Evolutionary conservation across 805 yeast genomes (phyloP).

Genomic region (Gaillardinia entomophila): DNA sequence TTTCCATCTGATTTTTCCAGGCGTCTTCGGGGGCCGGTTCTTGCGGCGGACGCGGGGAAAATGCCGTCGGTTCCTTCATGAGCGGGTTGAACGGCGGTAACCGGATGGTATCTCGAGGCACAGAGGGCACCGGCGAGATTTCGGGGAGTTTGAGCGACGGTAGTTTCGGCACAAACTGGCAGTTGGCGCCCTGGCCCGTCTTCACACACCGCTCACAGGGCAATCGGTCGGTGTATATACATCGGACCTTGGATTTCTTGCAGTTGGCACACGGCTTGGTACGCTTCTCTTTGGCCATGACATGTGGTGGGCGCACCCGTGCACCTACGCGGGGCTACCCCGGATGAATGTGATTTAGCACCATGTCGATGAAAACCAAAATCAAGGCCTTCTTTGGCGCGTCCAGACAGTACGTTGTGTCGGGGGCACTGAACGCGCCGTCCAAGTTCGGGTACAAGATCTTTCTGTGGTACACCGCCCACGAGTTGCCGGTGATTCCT

Average conservation of each 20-base stretch:
- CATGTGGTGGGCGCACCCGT: background rate
- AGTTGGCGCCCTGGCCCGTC: conserved; percentile 38
- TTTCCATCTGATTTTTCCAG: conserved; percentile 33
- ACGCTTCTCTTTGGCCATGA: conserved; percentile 31
- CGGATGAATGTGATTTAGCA: conserved; percentile 3
- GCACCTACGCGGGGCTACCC: conserved; percentile 4
- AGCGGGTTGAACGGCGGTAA: conserved; percentile 12
- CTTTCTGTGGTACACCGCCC: conserved; percentile 58
- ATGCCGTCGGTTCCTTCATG: too few species aligned
- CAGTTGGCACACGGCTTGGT: conserved; percentile 62
- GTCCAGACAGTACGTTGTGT: conserved; percentile 51
- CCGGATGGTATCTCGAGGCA: conserved; percentile 3
- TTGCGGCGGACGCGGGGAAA: too few species aligned
- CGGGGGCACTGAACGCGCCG: conserved; percentile 66
- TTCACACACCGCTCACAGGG: conserved; percentile 57
- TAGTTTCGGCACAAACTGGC: conserved; percentile 52
- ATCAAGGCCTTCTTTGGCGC: conserved; percentile 47
- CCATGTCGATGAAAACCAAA: conserved; percentile 32
- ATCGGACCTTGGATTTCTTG: conserved; percentile 56
- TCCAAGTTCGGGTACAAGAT: conserved; percentile 68
- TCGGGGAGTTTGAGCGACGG: conserved; percentile 34
- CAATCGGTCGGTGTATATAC: conserved; percentile 41
- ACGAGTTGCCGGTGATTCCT: conserved; percentile 55
- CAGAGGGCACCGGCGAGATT: background rate
- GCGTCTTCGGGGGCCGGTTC: too few species aligned